Percentiles rank a stretch among this genome's conserved stretches.
Evolutionary conservation across 768 basidiomycete species (phyloP).

Genomic region (Boletus vermiculosoides): DNA sequence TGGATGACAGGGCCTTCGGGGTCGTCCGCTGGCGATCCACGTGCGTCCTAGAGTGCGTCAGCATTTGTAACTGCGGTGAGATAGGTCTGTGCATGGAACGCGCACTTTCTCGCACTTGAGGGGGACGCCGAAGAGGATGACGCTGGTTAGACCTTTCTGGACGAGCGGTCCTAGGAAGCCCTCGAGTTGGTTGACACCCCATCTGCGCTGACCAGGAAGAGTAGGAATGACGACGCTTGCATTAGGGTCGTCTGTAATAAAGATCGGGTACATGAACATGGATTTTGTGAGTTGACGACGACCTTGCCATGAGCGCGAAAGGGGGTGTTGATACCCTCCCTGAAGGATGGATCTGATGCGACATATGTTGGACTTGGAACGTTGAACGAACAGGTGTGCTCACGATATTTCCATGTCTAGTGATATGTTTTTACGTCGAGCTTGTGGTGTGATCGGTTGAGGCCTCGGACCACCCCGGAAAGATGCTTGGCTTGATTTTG

Average conservation of each 20-base stretch:
- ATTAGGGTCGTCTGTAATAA: slow-evolving; percentile 92
- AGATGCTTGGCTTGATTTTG: not conserved
- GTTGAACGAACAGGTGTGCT: slow-evolving; percentile 15
- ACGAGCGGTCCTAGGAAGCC: slow-evolving; percentile 85
- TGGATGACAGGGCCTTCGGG: slow-evolving; percentile 88
- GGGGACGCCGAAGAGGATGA: slow-evolving; percentile 95
- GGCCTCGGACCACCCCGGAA: not conserved
- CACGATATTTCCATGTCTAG: slow-evolving; percentile 46
- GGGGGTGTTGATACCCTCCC: slow-evolving; percentile 92
- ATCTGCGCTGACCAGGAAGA: slow-evolving; percentile 85
- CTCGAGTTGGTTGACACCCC: slow-evolving; percentile 94
- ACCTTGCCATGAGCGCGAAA: slow-evolving; percentile 85
- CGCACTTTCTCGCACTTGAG: slow-evolving; percentile 72
- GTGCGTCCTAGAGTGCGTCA: slow-evolving; percentile 55
- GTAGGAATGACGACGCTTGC: slow-evolving; percentile 74
- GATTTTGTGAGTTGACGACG: slow-evolving; percentile 76
- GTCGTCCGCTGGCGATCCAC: slow-evolving; percentile 90
- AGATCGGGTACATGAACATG: slow-evolving; percentile 99
- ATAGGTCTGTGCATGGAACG: not conserved
- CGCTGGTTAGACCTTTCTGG: slow-evolving; percentile 83
- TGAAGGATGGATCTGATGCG: slow-evolving; percentile 69
- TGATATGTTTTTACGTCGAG: not conserved
- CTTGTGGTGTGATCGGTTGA: not conserved
- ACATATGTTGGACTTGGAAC: slow-evolving; percentile 3
- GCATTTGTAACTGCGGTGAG: not conserved